Percentiles rank a stretch among this genome's conserved stretches.
Conservation (phyloP, 2,329 filamentous ascomycete species). For the Ophiosphaerella narmari region DNA sequence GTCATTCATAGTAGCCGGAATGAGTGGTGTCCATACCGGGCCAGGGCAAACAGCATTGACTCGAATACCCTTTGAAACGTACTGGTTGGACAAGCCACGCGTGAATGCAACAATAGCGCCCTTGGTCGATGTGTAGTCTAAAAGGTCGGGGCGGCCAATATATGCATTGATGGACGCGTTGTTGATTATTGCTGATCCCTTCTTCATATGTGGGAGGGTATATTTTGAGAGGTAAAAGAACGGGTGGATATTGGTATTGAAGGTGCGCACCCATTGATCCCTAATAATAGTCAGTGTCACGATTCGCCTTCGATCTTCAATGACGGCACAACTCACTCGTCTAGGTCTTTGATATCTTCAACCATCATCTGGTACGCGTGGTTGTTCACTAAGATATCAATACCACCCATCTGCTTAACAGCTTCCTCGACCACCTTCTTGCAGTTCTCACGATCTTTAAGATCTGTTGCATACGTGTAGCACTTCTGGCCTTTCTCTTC, state of each 20-base stretch:
- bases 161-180: constrained; percentile 85
- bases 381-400: constrained; percentile 79
- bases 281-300: constrained; percentile 43
- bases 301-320: too few species aligned
- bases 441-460: constrained; percentile 70
- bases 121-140: constrained; percentile 82
- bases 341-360: constrained; percentile 70
- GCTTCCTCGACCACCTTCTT: constrained; percentile 70
- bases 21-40: constrained; percentile 55
- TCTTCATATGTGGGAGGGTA: constrained; percentile 72
- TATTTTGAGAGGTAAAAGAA: constrained; percentile 84
- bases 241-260: constrained; percentile 82
- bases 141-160: constrained; percentile 75
- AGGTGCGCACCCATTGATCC: constrained; percentile 79
- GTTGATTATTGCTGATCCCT: constrained; percentile 81
- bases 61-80: constrained; percentile 71
- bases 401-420: constrained; percentile 65
- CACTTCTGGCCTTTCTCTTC: constrained; percentile 70
- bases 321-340: constrained; percentile 59
- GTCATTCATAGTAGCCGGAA: constrained; percentile 49
- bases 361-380: constrained; percentile 75
- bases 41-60: constrained; percentile 79
- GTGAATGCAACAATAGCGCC: constrained; percentile 82
- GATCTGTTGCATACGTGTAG: constrained; percentile 66
- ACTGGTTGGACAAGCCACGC: constrained; percentile 75